phyloP scores from a whole-genome alignment of 1,139 yeast genomes.

The Suhomyces wounanorum region DNA sequence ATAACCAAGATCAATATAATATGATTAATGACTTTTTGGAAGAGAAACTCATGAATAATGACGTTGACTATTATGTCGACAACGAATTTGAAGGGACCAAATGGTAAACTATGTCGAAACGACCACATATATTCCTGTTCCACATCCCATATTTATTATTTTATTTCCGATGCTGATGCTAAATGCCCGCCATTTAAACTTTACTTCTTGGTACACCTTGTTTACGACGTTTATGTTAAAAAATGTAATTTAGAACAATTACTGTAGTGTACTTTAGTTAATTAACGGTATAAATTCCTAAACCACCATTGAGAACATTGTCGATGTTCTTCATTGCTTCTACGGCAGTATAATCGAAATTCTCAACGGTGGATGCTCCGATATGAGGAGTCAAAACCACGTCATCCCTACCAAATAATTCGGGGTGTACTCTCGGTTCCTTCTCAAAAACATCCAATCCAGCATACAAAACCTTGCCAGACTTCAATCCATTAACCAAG shows the following conservation, averaged over 20 bases:
- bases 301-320: constrained; percentile 32
- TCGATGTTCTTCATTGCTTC: constrained; percentile 46
- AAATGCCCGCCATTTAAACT: constrained; percentile 4
- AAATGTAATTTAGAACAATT: constrained; percentile 3
- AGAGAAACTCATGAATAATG: constrained; percentile 31
- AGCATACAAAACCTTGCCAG: constrained; percentile 27
- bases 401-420: constrained; percentile 24
- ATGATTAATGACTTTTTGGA: constrained; percentile 45
- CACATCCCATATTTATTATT: constrained; percentile 6
- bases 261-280: background rate
- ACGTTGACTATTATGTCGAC: constrained; percentile 15
- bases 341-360: constrained; percentile 25
- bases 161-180: constrained; percentile 3
- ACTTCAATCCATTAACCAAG: constrained; percentile 24
- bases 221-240: constrained; percentile 12
- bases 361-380: constrained; percentile 28
- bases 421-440: constrained; percentile 25
- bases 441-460: constrained; percentile 30
- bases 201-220: constrained; percentile 8
- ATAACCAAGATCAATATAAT: constrained; percentile 36
- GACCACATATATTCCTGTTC: constrained; percentile 1
- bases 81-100: constrained; percentile 8
- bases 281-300: constrained; percentile 26
- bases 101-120: constrained; percentile 4
- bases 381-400: constrained; percentile 29